These are phyloP conservation scores for Naganishia liquefaciens DNA, from an alignment of 1,284 basidiomycete species.

Conservation along the genomic window DNA sequence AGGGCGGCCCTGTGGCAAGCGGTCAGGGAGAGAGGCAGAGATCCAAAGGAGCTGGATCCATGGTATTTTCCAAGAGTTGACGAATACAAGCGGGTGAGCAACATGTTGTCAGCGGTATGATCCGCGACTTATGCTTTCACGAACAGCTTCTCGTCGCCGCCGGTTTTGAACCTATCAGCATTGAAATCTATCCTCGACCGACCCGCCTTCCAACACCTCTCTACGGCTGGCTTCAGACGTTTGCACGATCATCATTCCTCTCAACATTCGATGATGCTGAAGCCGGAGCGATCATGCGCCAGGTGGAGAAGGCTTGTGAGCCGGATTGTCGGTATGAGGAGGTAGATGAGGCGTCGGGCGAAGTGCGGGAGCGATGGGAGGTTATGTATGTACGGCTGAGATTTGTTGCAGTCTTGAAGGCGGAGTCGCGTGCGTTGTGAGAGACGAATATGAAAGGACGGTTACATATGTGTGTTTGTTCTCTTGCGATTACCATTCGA, in stretches of 20 bases:
- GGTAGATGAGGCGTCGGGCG: slow-evolving; percentile 41
- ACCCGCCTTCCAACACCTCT: slow-evolving; percentile 67
- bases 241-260: slow-evolving; percentile 64
- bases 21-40: slow-evolving; percentile 60
- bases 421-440: neutral
- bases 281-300: slow-evolving; percentile 55
- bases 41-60: slow-evolving; percentile 66
- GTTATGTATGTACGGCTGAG: slow-evolving; percentile 72
- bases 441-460: too few relatives aligned
- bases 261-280: slow-evolving; percentile 59
- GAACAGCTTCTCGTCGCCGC: slow-evolving; percentile 61
- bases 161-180: slow-evolving; percentile 61
- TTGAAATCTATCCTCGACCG: slow-evolving; percentile 66
- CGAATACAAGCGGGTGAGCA: slow-evolving; percentile 63
- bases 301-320: slow-evolving; percentile 38
- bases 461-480: too few relatives aligned
- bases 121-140: neutral
- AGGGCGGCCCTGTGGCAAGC: slow-evolving; percentile 64
- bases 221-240: slow-evolving; percentile 69
- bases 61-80: slow-evolving; percentile 78
- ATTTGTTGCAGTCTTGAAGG: slow-evolving; percentile 53
- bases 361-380: slow-evolving; percentile 64
- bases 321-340: slow-evolving; percentile 18
- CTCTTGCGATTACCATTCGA: too few relatives aligned
- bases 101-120: neutral